Evolutionary conservation across 495 filamentous ascomycete genomes (phyloP).

Genomic region (Lasiosphaeriaceae sp.): DNA sequence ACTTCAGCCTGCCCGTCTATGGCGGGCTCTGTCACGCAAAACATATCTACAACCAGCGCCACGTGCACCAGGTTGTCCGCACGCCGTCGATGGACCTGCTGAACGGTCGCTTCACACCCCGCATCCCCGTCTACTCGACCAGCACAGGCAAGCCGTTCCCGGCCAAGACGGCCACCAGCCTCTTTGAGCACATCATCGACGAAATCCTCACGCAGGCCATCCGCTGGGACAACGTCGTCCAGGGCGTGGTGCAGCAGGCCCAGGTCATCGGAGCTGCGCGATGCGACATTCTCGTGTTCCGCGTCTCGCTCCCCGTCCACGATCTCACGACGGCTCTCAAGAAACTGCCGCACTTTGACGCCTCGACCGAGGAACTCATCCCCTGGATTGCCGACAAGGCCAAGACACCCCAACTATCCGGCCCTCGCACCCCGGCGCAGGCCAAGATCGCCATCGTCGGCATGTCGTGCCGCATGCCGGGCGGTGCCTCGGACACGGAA

Average conservation of each 20-base stretch:
- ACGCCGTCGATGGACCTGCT: slow-evolving; percentile 7
- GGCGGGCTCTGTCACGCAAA: slow-evolving; percentile 20
- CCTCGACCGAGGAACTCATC: slow-evolving; percentile 3
- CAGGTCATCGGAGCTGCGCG: slow-evolving; percentile 4
- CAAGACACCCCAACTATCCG: background rate
- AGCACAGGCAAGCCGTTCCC: slow-evolving; percentile 19
- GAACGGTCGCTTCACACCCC: slow-evolving; percentile 5
- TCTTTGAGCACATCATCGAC: slow-evolving; percentile 28
- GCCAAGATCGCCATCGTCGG: slow-evolving; percentile 59
- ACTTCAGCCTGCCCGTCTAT: slow-evolving; percentile 48
- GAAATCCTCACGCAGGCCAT: slow-evolving; percentile 34
- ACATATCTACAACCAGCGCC: slow-evolving; percentile 33
- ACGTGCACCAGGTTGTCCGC: slow-evolving; percentile 23
- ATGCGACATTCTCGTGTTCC: slow-evolving; percentile 15
- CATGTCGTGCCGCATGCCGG: slow-evolving; percentile 61
- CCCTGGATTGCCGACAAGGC: background rate
- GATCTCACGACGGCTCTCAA: slow-evolving; percentile 9
- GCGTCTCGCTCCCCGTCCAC: slow-evolving; percentile 14
- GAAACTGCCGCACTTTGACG: background rate
- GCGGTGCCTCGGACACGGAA: slow-evolving; percentile 46
- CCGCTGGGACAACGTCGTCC: slow-evolving; percentile 77
- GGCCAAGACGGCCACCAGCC: slow-evolving; percentile 11
- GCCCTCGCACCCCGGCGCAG: slow-evolving; percentile 25
- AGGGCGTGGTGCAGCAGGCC: slow-evolving; percentile 51
- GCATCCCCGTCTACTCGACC: slow-evolving; percentile 16